phyloP scores from a whole-genome alignment of 1,139 yeast genomes.

The Yamadazyma blattariae region DNA sequence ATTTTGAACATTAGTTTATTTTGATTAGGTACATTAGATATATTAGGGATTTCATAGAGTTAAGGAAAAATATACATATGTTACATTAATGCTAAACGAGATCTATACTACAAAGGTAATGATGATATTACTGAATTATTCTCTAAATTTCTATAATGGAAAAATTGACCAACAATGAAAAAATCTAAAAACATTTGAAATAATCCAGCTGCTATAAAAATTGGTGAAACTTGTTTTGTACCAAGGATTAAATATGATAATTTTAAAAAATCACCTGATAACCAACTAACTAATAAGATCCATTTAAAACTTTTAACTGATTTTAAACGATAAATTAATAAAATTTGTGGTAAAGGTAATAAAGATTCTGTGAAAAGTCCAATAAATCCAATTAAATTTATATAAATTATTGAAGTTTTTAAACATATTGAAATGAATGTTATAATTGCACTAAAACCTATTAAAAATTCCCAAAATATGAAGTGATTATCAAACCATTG shows the following conservation, averaged over 20 bases:
- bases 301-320: conserved; percentile 78
- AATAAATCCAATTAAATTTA: conserved; percentile 61
- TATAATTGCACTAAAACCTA: conserved; percentile 41
- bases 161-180: conserved; percentile 71
- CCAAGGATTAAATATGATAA: conserved; percentile 71
- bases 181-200: conserved; percentile 80
- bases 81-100: too few species aligned
- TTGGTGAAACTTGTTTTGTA: conserved; percentile 61
- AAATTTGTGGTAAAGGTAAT: conserved; percentile 83
- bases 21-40: too few species aligned
- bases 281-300: conserved; percentile 76
- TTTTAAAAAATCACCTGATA: conserved; percentile 83
- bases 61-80: too few species aligned
- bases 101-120: too few species aligned
- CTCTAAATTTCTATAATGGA: conserved; percentile 47
- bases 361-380: conserved; percentile 81
- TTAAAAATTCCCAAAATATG: conserved; percentile 66
- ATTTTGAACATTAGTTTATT: too few species aligned
- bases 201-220: conserved; percentile 74
- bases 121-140: too few species aligned
- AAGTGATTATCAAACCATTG: conserved; percentile 65
- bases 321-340: conserved; percentile 64
- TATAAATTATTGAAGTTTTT: conserved; percentile 38
- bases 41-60: too few species aligned
- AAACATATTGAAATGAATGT: conserved; percentile 45